phyloP scores from a whole-genome alignment of 371 early-diverging fungal species.

The Fennellomyces sp. region DNA sequence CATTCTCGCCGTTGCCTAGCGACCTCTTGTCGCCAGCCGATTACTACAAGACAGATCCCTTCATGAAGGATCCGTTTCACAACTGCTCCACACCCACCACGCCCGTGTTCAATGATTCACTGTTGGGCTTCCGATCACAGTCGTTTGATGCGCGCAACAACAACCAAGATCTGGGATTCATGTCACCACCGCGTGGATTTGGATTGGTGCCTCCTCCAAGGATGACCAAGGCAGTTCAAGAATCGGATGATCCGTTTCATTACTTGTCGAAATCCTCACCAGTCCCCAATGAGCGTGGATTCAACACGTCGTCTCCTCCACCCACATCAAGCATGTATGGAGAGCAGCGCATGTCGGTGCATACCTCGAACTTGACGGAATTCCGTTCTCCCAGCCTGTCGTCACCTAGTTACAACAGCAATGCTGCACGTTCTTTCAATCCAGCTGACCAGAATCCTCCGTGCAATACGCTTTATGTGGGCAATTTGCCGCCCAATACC shows the following conservation, averaged over 20 bases:
- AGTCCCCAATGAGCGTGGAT: slow-evolving; percentile 19
- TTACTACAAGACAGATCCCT: no score
- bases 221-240: no score
- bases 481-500: slow-evolving; percentile 86
- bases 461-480: slow-evolving; percentile 97
- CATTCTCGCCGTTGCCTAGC: slow-evolving; percentile 61
- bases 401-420: slow-evolving; percentile 14
- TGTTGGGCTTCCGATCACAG: slow-evolving; percentile 32
- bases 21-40: slow-evolving; percentile 64
- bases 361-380: no score
- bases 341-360: no score
- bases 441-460: slow-evolving; percentile 88
- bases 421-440: slow-evolving; percentile 14
- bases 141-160: slow-evolving; percentile 35
- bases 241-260: slow-evolving; percentile 92
- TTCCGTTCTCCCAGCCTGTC: slow-evolving; percentile 20
- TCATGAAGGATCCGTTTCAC: slow-evolving; percentile 54
- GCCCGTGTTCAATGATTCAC: slow-evolving; percentile 28
- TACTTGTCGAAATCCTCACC: slow-evolving; percentile 85
- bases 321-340: not conserved
- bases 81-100: slow-evolving; percentile 31
- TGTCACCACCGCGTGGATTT: slow-evolving; percentile 29
- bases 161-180: no score
- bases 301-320: not conserved
- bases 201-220: slow-evolving; percentile 22